A percentile compares a stretch with the other conserved stretches of the same genome.
Conservation (phyloP, 805 yeast species). For the Myxozyma vanderwaltii region DNA sequence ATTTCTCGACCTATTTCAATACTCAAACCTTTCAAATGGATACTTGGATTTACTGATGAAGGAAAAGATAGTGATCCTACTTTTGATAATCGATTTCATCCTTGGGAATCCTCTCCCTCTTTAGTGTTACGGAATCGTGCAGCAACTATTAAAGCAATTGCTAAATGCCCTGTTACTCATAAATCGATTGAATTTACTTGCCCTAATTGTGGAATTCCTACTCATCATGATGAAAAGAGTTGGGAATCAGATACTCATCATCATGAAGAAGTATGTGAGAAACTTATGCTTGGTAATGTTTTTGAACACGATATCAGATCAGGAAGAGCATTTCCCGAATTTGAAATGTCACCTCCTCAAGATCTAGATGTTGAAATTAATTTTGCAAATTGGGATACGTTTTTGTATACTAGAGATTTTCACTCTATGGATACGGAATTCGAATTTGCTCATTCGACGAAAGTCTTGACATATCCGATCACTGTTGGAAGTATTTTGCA, state of each 20-base stretch:
- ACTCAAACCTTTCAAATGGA: conserved; percentile 49
- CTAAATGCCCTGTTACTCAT: conserved; percentile 81
- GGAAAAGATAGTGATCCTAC: conserved; percentile 68
- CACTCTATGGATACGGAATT: conserved; percentile 96
- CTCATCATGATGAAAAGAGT: conserved; percentile 87
- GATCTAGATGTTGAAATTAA: conserved; percentile 72
- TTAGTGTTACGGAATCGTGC: conserved; percentile 88
- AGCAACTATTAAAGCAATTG: conserved; percentile 74
- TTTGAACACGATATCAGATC: conserved; percentile 94
- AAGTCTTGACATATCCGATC: conserved; percentile 88
- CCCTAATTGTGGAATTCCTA: conserved; percentile 94
- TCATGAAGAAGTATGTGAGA: conserved; percentile 69
- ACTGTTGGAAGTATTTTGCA: conserved; percentile 84
- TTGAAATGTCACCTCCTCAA: conserved; percentile 84
- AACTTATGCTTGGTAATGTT: conserved; percentile 81
- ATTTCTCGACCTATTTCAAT: conserved; percentile 24
- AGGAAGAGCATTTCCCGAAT: conserved; percentile 93
- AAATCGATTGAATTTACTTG: conserved; percentile 81
- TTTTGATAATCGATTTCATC: conserved; percentile 70
- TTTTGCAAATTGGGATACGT: conserved; percentile 87
- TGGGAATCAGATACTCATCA: conserved; percentile 81
- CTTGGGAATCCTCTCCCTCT: conserved; percentile 91
- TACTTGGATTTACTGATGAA: conserved; percentile 61
- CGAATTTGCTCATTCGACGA: conserved; percentile 92
- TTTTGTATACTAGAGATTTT: conserved; percentile 87